phyloP scores from a whole-genome alignment of 331 rosid genomes.

The Phaseolus coccineus region DNA sequence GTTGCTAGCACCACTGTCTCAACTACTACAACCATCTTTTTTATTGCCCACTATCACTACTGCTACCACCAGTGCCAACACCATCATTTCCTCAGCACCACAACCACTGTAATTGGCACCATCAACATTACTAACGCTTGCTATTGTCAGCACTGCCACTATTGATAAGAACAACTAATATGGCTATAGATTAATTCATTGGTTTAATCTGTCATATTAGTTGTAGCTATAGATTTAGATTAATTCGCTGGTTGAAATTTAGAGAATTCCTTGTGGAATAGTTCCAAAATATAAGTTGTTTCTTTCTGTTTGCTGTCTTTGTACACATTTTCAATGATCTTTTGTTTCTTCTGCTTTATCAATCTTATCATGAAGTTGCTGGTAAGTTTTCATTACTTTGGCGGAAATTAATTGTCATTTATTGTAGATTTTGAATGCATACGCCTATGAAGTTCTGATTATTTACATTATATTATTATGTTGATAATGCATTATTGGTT shows the following conservation, averaged over 20 bases:
- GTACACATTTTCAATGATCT: neutral
- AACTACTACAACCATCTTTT: too few species aligned
- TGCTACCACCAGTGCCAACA: too few species aligned
- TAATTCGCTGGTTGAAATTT: neutral
- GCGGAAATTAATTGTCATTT: neutral
- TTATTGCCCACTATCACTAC: too few species aligned
- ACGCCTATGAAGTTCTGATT: neutral
- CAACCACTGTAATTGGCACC: too few species aligned
- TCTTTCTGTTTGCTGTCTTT: neutral
- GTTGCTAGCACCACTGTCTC: too few species aligned
- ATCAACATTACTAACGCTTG: too few species aligned
- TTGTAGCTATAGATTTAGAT: neutral
- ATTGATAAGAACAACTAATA: too few species aligned
- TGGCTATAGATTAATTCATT: too few species aligned
- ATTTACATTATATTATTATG: neutral
- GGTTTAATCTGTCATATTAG: too few species aligned
- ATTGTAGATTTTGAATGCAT: slow-evolving; percentile 1
- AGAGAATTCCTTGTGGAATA: neutral
- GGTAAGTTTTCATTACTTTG: neutral
- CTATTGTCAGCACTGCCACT: too few species aligned
- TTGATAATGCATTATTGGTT: neutral
- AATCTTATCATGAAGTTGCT: neutral
- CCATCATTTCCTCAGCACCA: too few species aligned
- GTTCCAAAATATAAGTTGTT: neutral
- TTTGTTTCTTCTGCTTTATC: neutral